Base-by-base conservation (phyloP, 2,329 filamentous ascomycete genomes). In the Xylariales sp. region DNA sequence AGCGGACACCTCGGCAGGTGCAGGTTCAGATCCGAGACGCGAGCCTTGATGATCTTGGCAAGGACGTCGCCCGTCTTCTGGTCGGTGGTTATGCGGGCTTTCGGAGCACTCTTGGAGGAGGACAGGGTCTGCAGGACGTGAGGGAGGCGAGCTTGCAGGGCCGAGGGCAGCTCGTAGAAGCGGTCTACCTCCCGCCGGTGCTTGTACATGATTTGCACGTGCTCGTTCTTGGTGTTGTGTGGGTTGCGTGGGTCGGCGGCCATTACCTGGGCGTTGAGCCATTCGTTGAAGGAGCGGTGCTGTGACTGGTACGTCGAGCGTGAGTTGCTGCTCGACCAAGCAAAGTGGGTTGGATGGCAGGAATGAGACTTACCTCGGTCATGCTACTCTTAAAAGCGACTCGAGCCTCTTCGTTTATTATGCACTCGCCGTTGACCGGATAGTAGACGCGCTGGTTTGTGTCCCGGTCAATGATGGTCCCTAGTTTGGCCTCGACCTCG, bases 401-500 rank as follows among this genome's bases (percentile, higher is more conserved):
- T 32, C 78, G 74, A 22, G 72, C 69, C 18, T 72, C 75, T 22
- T 80, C 74, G 34, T 71, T 70, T 15, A 95, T 63, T 5, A 94
- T 69, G 35, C 79, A 84, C 58, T 93, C 86, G 1, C 86, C 83
- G 16, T 74, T 62, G 4, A 93, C 73, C 5, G 80, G 78, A 8
- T 90, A 64, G 8, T 75, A 68, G 19, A 90, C 68, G n/a, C 88
- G 76, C 34, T 82, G 72, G 43, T 84, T 78, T 5, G 80, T 86
- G 46, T 83, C 77, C 56, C 80, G 81, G 59, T 88, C 82, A 43
- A 91, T 78, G 11, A 97, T 73, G 19, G 81, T 84, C 14, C 93
- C 93, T 35, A 97, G 71, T 62, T 97, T 97, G 8, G 89, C 93
- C 66, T 98, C 93, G 41, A 98, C 86, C 63, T 98, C 93, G 40